Evolutionary conservation across 208 protist genomes (phyloP).

Genomic region (Wallacemonas sp.): DNA sequence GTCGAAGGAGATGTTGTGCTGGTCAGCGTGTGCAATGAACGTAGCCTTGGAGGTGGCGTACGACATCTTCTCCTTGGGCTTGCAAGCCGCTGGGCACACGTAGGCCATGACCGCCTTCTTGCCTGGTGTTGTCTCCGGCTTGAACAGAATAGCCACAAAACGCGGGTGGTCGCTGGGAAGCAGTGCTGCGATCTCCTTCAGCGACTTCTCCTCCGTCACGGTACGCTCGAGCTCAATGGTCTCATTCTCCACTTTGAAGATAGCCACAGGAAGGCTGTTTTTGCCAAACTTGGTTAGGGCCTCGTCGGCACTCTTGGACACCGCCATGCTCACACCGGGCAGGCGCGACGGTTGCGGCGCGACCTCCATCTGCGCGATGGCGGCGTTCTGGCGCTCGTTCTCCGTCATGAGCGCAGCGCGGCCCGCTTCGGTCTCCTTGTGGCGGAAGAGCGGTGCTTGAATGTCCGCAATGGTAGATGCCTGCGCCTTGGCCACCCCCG

Average conservation of each 20-base stretch:
- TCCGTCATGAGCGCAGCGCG: slow-evolving; percentile 74
- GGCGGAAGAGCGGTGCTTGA: slow-evolving; percentile 39
- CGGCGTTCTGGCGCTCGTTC: slow-evolving; percentile 46
- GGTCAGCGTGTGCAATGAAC: slow-evolving; percentile 49
- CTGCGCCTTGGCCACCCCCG: slow-evolving; percentile 19
- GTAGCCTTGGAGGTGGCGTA: slow-evolving; percentile 73
- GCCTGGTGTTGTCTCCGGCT: not conserved
- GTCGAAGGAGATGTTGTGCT: slow-evolving; percentile 45
- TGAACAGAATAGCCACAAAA: slow-evolving; percentile 26
- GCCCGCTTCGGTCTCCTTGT: slow-evolving; percentile 24
- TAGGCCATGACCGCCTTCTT: slow-evolving; percentile 60
- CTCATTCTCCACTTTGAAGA: slow-evolving; percentile 45
- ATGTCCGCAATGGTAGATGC: slow-evolving; percentile 37
- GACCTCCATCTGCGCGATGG: slow-evolving; percentile 62
- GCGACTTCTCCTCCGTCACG: slow-evolving; percentile 1
- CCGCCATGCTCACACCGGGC: slow-evolving; percentile 54
- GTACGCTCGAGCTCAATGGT: slow-evolving; percentile 22
- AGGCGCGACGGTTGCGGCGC: slow-evolving; percentile 56
- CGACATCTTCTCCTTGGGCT: slow-evolving; percentile 63
- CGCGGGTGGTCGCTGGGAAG: slow-evolving; percentile 37
- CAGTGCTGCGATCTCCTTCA: slow-evolving; percentile 18
- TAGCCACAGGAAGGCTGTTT: slow-evolving; percentile 15
- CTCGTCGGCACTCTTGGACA: slow-evolving; percentile 38
- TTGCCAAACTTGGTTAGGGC: slow-evolving; percentile 32
- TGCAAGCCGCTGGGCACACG: slow-evolving; percentile 66